Percentiles rank a stretch among this genome's conserved stretches.
phyloP scores from a whole-genome alignment of 108 stramenopile species.

The Cyclotella sp. region DNA sequence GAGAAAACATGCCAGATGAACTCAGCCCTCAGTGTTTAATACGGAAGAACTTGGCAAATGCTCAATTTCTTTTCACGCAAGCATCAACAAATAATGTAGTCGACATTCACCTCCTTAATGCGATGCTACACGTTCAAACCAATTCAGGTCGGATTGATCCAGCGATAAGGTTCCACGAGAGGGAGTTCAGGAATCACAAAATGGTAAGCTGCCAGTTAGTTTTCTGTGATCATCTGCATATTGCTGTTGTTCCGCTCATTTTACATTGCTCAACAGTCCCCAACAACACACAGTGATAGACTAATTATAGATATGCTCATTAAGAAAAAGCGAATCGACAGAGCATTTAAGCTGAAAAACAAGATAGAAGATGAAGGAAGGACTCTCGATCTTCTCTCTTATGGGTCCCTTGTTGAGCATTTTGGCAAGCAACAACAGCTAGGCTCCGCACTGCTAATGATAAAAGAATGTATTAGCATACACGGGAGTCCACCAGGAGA shows the following conservation, averaged over 20 bases:
- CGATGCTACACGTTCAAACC: constrained; percentile 71
- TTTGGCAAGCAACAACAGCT: constrained; percentile 67
- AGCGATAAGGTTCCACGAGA: constrained; percentile 67
- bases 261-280: constrained; percentile 46
- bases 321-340: constrained; percentile 63
- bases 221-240: background rate
- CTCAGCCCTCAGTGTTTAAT: constrained; percentile 63
- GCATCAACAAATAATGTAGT: constrained; percentile 71
- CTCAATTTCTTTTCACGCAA: constrained; percentile 60
- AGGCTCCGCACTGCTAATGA: constrained; percentile 76
- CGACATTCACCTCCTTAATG: constrained; percentile 74
- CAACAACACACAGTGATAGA: constrained; percentile 82
- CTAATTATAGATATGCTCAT: constrained; percentile 84
- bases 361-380: constrained; percentile 67
- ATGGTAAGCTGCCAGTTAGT: constrained; percentile 48
- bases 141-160: constrained; percentile 66
- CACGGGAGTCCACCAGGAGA: constrained; percentile 81
- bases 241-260: background rate
- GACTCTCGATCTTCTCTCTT: constrained; percentile 72
- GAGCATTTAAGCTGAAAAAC: constrained; percentile 77
- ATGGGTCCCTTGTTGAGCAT: constrained; percentile 81
- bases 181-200: constrained; percentile 57
- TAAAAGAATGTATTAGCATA: constrained; percentile 78
- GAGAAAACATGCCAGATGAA: constrained; percentile 84
- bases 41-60: constrained; percentile 65